A percentile compares a stretch with the other conserved stretches of the same genome.
These are phyloP conservation scores for Cubamyces sp. DNA, from an alignment of 768 basidiomycete species.

Conservation along the genomic window DNA sequence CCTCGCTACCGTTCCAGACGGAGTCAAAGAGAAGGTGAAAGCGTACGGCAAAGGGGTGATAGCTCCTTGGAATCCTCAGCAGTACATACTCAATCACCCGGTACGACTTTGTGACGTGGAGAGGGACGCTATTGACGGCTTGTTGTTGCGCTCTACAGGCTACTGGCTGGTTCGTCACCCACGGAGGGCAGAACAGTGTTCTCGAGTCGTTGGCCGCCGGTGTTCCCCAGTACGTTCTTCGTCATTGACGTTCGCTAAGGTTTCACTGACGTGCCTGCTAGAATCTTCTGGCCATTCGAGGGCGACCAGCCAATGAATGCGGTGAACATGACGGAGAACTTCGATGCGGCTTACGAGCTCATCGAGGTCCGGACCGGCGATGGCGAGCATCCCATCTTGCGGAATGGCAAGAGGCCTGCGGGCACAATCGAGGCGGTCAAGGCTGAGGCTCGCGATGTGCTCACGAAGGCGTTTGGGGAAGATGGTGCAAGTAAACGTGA, in stretches of 20 bases:
- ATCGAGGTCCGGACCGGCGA: constrained; percentile 31
- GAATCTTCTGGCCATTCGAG: constrained; percentile 34
- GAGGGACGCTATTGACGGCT: background rate
- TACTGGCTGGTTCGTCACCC: constrained; percentile 28
- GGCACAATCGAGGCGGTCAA: constrained; percentile 31
- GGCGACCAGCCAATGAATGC: constrained; percentile 32
- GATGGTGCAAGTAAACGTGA: constrained; percentile 31
- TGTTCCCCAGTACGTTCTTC: constrained; percentile 21
- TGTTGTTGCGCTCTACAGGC: background rate
- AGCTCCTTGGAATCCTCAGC: constrained; percentile 18
- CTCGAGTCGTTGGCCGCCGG: constrained; percentile 30
- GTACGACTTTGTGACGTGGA: background rate
- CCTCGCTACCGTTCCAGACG: constrained; percentile 11
- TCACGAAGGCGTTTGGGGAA: constrained; percentile 29
- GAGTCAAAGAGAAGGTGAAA: constrained; percentile 7
- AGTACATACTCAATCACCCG: constrained; percentile 16
- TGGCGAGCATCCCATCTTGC: constrained; percentile 21
- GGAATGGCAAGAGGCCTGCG: constrained; percentile 23
- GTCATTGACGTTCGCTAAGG: background rate
- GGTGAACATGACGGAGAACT: constrained; percentile 25
- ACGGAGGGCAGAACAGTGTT: constrained; percentile 32
- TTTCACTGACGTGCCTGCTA: background rate
- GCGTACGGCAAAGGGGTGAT: constrained; percentile 9
- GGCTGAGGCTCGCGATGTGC: constrained; percentile 25
- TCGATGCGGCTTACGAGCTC: constrained; percentile 33